phyloP scores from a whole-genome alignment of 805 yeast genomes.

The Starmera amethionina region DNA sequence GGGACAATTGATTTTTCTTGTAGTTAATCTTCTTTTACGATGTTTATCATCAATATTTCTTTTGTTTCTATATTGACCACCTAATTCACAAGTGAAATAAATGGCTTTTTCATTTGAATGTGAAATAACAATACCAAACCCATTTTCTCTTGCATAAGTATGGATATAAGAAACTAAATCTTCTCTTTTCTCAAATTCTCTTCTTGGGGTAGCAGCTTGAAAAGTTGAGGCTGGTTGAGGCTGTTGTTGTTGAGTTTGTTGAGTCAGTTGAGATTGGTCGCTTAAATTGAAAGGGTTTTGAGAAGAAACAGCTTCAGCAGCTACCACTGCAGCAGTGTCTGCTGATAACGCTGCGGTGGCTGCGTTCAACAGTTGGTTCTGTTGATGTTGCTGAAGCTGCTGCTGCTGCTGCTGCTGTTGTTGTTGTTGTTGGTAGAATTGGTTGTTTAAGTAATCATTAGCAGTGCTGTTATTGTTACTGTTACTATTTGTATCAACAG shows the following conservation, averaged over 20 bases:
- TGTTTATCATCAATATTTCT: conserved; percentile 21
- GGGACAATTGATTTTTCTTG: conserved; percentile 22
- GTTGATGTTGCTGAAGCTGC: conserved; percentile 5
- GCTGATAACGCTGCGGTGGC: neutral
- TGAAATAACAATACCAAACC: conserved; percentile 22
- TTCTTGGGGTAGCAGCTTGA: conserved; percentile 14
- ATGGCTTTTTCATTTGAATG: conserved; percentile 22
- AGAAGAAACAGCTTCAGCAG: conserved; percentile 1
- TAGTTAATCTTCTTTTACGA: conserved; percentile 20
- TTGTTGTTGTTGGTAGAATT: conserved; percentile 13
- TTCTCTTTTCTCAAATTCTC: conserved; percentile 15
- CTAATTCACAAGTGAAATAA: conserved; percentile 21
- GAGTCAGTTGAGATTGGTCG: conserved; percentile 1
- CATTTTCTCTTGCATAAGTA: conserved; percentile 20
- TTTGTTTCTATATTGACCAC: conserved; percentile 21
- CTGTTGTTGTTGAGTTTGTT: conserved; percentile 15
- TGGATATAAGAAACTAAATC: conserved; percentile 18
- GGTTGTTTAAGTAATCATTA: conserved; percentile 9
- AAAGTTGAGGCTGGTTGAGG: conserved; percentile 5
- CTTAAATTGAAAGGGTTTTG: neutral
- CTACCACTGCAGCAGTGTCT: neutral
- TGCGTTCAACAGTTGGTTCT: neutral
- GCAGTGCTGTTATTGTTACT: conserved; percentile 7
- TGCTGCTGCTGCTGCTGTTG: conserved; percentile 13
- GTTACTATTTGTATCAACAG: conserved; percentile 13